phyloP scores from a whole-genome alignment of 2,329 filamentous ascomycete genomes.

The Drechslera avenae region DNA sequence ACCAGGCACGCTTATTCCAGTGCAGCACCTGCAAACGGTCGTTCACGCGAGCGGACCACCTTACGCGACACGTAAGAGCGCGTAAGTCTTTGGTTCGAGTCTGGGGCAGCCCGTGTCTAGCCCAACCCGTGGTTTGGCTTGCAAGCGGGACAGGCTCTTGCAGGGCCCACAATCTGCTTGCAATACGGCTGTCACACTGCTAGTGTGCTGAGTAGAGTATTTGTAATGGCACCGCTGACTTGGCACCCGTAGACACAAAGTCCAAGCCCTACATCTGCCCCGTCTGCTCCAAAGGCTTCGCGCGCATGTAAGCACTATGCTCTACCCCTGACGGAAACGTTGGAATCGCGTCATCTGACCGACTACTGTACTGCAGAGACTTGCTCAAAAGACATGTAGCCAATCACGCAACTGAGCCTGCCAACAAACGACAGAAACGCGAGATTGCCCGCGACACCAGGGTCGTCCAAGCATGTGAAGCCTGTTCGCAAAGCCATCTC shows the following conservation, averaged over 20 bases:
- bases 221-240: slow-evolving; percentile 13
- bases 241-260: slow-evolving; percentile 39
- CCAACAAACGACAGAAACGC: slow-evolving; percentile 33
- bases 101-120: not conserved
- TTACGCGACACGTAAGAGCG: slow-evolving; percentile 60
- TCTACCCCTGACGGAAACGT: not conserved
- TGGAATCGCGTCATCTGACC: slow-evolving; percentile 7
- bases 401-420: slow-evolving; percentile 49
- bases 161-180: too few species aligned
- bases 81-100: slow-evolving; percentile 38
- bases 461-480: slow-evolving; percentile 56
- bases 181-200: not conserved
- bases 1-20: slow-evolving; percentile 48
- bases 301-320: slow-evolving; percentile 46
- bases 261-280: slow-evolving; percentile 55
- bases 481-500: slow-evolving; percentile 58
- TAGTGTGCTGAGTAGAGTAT: too few species aligned
- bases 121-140: not conserved
- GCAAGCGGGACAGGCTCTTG: too few species aligned
- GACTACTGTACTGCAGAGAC: slow-evolving; percentile 41
- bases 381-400: slow-evolving; percentile 58
- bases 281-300: slow-evolving; percentile 54
- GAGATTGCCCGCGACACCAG: slow-evolving; percentile 35
- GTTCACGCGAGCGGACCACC: slow-evolving; percentile 60
- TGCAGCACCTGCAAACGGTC: slow-evolving; percentile 59